Evolutionary conservation across 495 filamentous ascomycete genomes (phyloP), one percentile per base, ranked within the genome.

Genomic region (Lasiosphaeriaceae sp.): DNA sequence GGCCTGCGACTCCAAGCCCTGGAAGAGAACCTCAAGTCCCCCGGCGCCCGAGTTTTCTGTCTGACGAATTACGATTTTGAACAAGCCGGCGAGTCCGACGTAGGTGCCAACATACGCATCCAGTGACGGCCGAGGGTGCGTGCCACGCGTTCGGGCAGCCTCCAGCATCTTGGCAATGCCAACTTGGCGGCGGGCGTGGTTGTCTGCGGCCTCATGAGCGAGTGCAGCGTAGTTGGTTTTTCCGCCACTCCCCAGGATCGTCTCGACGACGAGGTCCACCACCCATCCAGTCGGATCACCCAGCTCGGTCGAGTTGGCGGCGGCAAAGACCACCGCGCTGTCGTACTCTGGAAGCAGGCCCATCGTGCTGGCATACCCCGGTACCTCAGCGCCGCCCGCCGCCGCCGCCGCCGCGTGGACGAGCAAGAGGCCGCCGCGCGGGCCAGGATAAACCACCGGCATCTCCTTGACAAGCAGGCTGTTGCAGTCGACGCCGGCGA

Each of bases 1-100:
- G n/a, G 19, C 17, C 17, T 56, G 54, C 11, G 54, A 56, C 26
- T 56, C 45, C 14, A 47, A 14, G 12, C 54, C 54, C n/a, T 56
- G 44, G 26, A 56, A 56, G 1, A 47, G 46, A 23, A 56, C 44
- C 35, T 56, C 54, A 44, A 56, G 20, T 14, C 16, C 48, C 7
- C 17, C 48, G 9, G 9, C 26, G 11, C 23, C 24, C n/a, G n/a
- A n/a, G 5, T 39, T 26, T n/a, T 12, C 11, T 5, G 22, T 44
- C 20, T 24, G 23, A 24, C 48, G 48, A 21, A 51, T 19, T 4
- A n/a, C 3, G 5, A 51, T 11, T 24, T 37, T 20, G 48, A 51
- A 51, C 12, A 51, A 24, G 8, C 48, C 48, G 16, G 12, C 26
- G 48, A 51, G 26, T 17, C 48, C 48, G 16, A 51, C 23, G 26